Percentiles rank a stretch among this genome's conserved stretches.
These are phyloP conservation scores for Tetramitus jugosus DNA, from an alignment of 208 protist genomes.

Conservation along the genomic window DNA sequence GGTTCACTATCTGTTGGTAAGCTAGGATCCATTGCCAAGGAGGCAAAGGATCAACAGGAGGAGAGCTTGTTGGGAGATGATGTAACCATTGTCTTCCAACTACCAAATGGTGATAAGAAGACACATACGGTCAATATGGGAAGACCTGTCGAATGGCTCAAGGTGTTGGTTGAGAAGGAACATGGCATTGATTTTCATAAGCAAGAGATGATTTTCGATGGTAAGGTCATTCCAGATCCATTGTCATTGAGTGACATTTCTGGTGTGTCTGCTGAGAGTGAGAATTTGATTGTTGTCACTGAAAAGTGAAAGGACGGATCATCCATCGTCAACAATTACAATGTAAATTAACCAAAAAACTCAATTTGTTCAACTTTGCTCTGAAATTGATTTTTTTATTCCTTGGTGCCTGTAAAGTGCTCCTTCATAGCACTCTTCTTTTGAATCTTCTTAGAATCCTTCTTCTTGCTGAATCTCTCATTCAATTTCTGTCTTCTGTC, in stretches of 20 bases:
- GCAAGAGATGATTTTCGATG: background rate
- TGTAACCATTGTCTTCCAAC: background rate
- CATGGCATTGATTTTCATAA: conserved; percentile 8
- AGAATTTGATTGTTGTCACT: background rate
- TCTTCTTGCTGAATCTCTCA: conserved; percentile 1
- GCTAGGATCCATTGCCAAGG: background rate
- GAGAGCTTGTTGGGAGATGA: background rate
- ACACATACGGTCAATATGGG: conserved; percentile 5
- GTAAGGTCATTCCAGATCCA: background rate
- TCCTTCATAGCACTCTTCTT: background rate
- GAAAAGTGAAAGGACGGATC: no score
- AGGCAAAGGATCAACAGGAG: background rate
- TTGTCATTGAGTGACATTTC: background rate
- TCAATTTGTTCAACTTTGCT: no score
- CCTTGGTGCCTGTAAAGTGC: no score
- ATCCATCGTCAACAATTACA: no score
- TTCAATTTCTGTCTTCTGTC: conserved; percentile 11
- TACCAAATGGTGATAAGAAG: background rate
- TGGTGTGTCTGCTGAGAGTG: background rate
- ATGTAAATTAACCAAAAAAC: no score
- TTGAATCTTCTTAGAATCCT: conserved; percentile 13
- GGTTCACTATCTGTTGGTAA: background rate
- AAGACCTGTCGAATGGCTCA: background rate
- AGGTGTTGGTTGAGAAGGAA: conserved; percentile 12
- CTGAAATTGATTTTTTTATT: no score